Conservation (phyloP, 495 filamentous ascomycete genomes). For the Penicillium tannophilum region DNA sequence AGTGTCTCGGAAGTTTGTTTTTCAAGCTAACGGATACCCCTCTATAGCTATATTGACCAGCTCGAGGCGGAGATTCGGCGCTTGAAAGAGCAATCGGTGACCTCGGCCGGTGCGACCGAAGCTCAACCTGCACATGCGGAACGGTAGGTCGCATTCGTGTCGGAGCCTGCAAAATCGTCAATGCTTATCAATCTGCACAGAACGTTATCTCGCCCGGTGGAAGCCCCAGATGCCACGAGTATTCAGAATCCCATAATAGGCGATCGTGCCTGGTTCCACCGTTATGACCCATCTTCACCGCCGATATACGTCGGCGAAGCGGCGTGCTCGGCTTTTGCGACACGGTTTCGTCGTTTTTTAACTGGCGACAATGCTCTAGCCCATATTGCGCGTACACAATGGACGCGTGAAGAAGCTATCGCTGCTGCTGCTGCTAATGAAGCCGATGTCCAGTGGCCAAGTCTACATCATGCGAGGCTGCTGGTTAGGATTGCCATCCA, state of each 20-base stretch:
- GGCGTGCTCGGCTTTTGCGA: slow-evolving; percentile 50
- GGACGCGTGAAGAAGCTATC: slow-evolving; percentile 41
- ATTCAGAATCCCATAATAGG: slow-evolving; percentile 45
- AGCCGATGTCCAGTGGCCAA: slow-evolving; percentile 40
- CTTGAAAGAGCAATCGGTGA: slow-evolving; percentile 38
- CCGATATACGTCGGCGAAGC: slow-evolving; percentile 51
- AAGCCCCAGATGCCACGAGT: slow-evolving; percentile 35
- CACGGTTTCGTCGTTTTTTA: slow-evolving; percentile 46
- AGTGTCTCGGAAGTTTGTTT: background rate
- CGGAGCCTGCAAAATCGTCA: background rate
- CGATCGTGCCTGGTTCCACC: slow-evolving; percentile 48
- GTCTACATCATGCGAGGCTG: slow-evolving; percentile 42
- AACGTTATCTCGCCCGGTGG: slow-evolving; percentile 24
- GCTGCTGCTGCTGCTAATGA: slow-evolving; percentile 36
- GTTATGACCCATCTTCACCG: slow-evolving; percentile 45
- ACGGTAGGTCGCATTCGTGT: slow-evolving; percentile 14
- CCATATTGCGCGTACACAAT: slow-evolving; percentile 47
- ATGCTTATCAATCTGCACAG: slow-evolving; percentile 6
- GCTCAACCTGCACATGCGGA: slow-evolving; percentile 17
- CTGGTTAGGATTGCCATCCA: slow-evolving; percentile 45
- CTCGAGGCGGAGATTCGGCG: slow-evolving; percentile 42
- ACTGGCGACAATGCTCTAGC: slow-evolving; percentile 40
- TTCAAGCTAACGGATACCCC: background rate
- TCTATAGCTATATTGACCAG: slow-evolving; percentile 38
- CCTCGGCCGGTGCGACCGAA: slow-evolving; percentile 37